Evolutionary conservation across 2,329 filamentous ascomycete species (phyloP).

Genomic region (Cucurbitaria berberidis): DNA sequence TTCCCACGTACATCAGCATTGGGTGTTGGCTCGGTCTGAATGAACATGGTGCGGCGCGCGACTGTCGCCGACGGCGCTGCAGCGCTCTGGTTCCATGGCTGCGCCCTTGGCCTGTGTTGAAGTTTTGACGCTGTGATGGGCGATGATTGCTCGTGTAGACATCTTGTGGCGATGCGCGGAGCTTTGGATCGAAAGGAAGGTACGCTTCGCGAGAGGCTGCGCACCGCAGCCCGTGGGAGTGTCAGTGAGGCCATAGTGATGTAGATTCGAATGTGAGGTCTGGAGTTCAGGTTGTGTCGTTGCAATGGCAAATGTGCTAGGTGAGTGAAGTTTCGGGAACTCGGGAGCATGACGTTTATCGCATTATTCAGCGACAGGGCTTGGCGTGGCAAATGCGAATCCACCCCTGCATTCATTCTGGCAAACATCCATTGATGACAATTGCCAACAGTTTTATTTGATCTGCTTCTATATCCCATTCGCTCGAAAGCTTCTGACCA

Average conservation of each 20-base stretch:
- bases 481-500: no score
- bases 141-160: conserved; percentile 43
- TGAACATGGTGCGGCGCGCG: conserved; percentile 80
- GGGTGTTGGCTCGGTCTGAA: conserved; percentile 93
- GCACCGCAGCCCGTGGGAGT: conserved; percentile 37
- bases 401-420: no score
- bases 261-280: background rate
- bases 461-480: no score
- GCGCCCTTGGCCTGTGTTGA: conserved; percentile 39
- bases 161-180: conserved; percentile 41
- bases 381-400: background rate
- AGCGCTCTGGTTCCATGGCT: conserved; percentile 29
- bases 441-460: no score
- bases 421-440: no score
- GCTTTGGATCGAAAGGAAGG: conserved; percentile 29
- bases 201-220: conserved; percentile 34
- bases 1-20: conserved; percentile 74
- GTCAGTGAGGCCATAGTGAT: conserved; percentile 35
- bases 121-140: conserved; percentile 41
- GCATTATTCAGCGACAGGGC: conserved; percentile 25
- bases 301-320: conserved; percentile 19
- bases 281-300: background rate
- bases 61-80: conserved; percentile 16
- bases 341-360: conserved; percentile 33
- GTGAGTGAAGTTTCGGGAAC: conserved; percentile 17